phyloP scores from a whole-genome alignment of 2,329 filamentous ascomycete genomes.

The Huntiella savannae region DNA sequence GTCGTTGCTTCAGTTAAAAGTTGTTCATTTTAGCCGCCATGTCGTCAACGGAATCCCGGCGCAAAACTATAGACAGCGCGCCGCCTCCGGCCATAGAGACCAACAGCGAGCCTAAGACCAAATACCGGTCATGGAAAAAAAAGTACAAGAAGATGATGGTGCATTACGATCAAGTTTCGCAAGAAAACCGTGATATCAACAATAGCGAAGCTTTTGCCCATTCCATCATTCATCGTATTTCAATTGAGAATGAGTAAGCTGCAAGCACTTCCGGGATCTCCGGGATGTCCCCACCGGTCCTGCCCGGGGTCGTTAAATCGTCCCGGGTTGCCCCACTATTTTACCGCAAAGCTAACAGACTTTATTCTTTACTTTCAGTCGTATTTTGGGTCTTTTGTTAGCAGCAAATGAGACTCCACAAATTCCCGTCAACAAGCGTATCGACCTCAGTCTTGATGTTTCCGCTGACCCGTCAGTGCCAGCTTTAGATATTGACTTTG shows the following conservation, averaged over 20 bases:
- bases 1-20: too few relatives aligned
- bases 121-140: slow-evolving; percentile 60
- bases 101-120: slow-evolving; percentile 29
- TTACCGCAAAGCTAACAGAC: slow-evolving; percentile 12
- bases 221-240: slow-evolving; percentile 62
- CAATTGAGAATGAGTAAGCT: slow-evolving; percentile 79
- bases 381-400: slow-evolving; percentile 70
- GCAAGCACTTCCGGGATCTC: neutral
- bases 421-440: slow-evolving; percentile 54
- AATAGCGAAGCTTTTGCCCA: slow-evolving; percentile 64
- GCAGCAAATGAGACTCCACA: slow-evolving; percentile 76
- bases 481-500: slow-evolving; percentile 18
- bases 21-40: neutral
- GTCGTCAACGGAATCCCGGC: slow-evolving; percentile 8
- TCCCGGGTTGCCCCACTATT: neutral
- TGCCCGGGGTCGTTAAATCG: neutral
- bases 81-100: slow-evolving; percentile 1
- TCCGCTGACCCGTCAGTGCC: slow-evolving; percentile 22
- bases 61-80: slow-evolving; percentile 7
- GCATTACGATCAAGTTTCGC: slow-evolving; percentile 58
- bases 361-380: slow-evolving; percentile 30
- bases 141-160: slow-evolving; percentile 89
- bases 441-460: slow-evolving; percentile 42
- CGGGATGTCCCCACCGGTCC: neutral
- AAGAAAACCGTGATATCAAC: slow-evolving; percentile 66